Evolutionary conservation across 768 basidiomycete species (phyloP), one percentile per base, ranked within the genome.

Genomic region (Lactarius quietus): DNA sequence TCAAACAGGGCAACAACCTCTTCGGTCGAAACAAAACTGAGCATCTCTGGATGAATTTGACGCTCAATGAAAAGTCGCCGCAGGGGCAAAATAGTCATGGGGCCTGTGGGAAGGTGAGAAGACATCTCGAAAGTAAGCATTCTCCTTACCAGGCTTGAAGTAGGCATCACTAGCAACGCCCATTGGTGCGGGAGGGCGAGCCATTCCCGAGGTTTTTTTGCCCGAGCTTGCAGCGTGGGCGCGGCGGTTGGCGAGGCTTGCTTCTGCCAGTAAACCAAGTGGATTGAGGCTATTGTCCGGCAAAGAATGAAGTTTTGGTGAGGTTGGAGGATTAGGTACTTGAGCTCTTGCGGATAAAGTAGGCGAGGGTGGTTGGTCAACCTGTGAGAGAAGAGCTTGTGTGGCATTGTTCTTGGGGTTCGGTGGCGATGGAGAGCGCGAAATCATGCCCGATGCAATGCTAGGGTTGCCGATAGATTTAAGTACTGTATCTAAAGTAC

Each of bases 281-380:
- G 96, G 96, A 68, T 96, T 98, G 43, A 98, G 79, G 0, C 90
- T 79, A 72, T 96, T 96, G 74, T 98, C 95, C 0, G 96, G 96
- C 6, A 98, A 78, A 0, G 87, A 92, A 69, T 96, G 94, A 3
- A 98, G 80, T 72, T 95, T 90, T 0, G 95, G 95, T 1, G 93
- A 95, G 2, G 82, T 80, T 1, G 83, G 80, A 6, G 79, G 77
- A 35, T 70, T 60, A 6, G 28, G 68, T 57, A 62, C 26, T 65
- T 62, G 65, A 29, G 73, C 64, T 64, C 76, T 54, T 63, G 76
- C 63, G 62, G 75, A 57, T 51, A 77, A 68, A 62, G 70, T 69
- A n/a, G 52, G 63, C n/a, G 69, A 65, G 9, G 65, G 59, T n/a
- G 69, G 61, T 15, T 53, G 69, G 26, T 53, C 62, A 12, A 2